A percentile compares a stretch with the other conserved stretches of the same genome.
phyloP scores from a whole-genome alignment of 2,329 filamentous ascomycete species.

The Sporothrix curviconia region DNA sequence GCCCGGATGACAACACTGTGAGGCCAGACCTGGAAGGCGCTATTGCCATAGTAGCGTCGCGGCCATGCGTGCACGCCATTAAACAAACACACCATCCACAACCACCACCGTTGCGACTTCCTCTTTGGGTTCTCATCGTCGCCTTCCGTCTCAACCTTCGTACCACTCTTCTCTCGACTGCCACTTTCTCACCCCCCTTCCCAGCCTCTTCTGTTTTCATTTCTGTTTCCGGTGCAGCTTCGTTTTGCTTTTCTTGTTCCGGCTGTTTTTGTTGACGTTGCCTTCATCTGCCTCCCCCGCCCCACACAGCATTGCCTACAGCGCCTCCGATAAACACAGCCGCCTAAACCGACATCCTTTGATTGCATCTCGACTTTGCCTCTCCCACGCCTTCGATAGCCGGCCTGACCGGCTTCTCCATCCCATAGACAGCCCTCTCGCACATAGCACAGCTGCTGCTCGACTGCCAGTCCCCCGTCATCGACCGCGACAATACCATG shows the following conservation, averaged over 20 bases:
- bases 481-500: constrained; percentile 15
- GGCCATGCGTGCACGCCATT: constrained; percentile 1
- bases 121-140: background rate
- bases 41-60: background rate
- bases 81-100: background rate
- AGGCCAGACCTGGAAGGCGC: background rate
- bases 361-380: background rate
- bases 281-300: background rate
- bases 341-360: no score
- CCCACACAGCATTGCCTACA: no score
- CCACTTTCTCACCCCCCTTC: background rate
- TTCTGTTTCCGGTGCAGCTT: background rate
- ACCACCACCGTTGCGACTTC: background rate
- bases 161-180: background rate
- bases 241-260: background rate
- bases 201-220: background rate
- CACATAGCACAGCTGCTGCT: background rate
- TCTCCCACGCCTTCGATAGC: background rate
- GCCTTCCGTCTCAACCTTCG: no score
- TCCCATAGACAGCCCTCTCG: no score
- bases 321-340: background rate
- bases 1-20: constrained; percentile 8
- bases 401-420: background rate
- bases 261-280: background rate
- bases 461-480: background rate